Conservation (phyloP, 441 rosid genomes). For the Caryocar brasiliense region DNA sequence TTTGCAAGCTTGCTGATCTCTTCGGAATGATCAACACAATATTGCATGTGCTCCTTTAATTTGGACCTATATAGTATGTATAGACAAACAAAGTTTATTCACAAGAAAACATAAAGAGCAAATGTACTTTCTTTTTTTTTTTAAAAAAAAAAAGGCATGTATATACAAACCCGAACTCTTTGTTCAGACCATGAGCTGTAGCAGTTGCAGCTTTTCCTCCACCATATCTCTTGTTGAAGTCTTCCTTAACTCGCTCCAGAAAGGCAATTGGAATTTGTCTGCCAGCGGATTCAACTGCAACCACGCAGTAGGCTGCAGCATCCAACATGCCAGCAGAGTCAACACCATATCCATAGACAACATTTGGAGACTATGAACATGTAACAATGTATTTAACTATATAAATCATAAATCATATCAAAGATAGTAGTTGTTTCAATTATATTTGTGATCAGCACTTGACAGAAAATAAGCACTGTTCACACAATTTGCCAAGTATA, state of each 20-base stretch:
- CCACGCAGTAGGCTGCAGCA: slow-evolving; percentile 91
- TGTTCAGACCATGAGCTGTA: slow-evolving; percentile 60
- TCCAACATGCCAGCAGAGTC: too few species aligned
- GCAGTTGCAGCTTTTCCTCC: slow-evolving; percentile 84
- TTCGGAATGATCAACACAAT: slow-evolving; percentile 62
- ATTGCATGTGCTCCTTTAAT: slow-evolving; percentile 79
- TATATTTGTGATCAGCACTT: too few species aligned
- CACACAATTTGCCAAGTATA: too few species aligned
- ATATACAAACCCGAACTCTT: slow-evolving; percentile 59
- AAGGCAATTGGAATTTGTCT: slow-evolving; percentile 83
- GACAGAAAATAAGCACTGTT: too few species aligned
- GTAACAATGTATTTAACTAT: background rate
- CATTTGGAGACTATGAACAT: background rate
- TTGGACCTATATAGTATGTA: slow-evolving; percentile 47
- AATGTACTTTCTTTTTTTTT: background rate
- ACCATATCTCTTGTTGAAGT: slow-evolving; percentile 66
- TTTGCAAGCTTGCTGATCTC: slow-evolving; percentile 68
- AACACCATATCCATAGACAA: background rate
- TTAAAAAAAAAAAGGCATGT: background rate
- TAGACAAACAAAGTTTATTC: too few species aligned
- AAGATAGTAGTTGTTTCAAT: background rate
- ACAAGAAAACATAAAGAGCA: background rate
- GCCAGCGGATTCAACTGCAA: slow-evolving; percentile 83
- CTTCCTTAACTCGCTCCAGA: slow-evolving; percentile 82
- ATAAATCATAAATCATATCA: background rate